Conservation (phyloP, 805 yeast species). For the Metschnikowia proteae region DNA sequence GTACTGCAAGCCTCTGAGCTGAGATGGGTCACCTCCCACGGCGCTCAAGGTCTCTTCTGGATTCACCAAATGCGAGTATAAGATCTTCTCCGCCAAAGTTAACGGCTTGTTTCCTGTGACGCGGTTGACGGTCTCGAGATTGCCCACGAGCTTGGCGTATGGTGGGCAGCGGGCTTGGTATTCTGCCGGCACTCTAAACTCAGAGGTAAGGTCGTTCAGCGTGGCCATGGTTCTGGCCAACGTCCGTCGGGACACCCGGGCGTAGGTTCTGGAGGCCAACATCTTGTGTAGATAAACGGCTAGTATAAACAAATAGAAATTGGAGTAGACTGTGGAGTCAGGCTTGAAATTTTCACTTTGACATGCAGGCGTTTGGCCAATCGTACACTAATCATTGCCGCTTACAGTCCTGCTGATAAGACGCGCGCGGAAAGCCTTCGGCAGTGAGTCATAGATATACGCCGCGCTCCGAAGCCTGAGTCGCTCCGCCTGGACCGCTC, state of each 20-base stretch:
- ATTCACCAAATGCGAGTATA: slow-evolving; percentile 86
- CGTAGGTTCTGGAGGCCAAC: slow-evolving; percentile 16
- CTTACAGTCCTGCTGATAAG: slow-evolving; percentile 16
- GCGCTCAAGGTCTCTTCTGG: slow-evolving; percentile 74
- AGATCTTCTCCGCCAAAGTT: slow-evolving; percentile 90
- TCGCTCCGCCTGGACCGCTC: slow-evolving; percentile 2
- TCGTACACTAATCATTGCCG: slow-evolving; percentile 8
- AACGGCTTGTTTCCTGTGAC: slow-evolving; percentile 70
- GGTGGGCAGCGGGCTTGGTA: slow-evolving; percentile 80
- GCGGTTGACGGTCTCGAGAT: slow-evolving; percentile 58
- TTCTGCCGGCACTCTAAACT: slow-evolving; percentile 51
- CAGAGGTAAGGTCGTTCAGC: slow-evolving; percentile 20
- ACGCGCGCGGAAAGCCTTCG: slow-evolving; percentile 1
- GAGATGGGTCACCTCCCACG: slow-evolving; percentile 45
- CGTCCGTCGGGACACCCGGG: slow-evolving; percentile 8
- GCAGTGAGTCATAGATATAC: slow-evolving; percentile 3
- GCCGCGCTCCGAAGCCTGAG: slow-evolving; percentile 3
- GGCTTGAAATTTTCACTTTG: background rate
- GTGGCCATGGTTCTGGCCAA: slow-evolving; percentile 31
- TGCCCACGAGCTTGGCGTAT: slow-evolving; percentile 66
- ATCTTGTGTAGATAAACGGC: slow-evolving; percentile 4
- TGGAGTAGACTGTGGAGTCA: background rate
- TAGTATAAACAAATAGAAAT: background rate
- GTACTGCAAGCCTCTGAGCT: slow-evolving; percentile 82
- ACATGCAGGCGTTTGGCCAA: slow-evolving; percentile 11